Percentiles rank a stretch among this genome's conserved stretches.
Conservation (phyloP, 2,329 filamentous ascomycete genomes). For the Fusarium sp. region DNA sequence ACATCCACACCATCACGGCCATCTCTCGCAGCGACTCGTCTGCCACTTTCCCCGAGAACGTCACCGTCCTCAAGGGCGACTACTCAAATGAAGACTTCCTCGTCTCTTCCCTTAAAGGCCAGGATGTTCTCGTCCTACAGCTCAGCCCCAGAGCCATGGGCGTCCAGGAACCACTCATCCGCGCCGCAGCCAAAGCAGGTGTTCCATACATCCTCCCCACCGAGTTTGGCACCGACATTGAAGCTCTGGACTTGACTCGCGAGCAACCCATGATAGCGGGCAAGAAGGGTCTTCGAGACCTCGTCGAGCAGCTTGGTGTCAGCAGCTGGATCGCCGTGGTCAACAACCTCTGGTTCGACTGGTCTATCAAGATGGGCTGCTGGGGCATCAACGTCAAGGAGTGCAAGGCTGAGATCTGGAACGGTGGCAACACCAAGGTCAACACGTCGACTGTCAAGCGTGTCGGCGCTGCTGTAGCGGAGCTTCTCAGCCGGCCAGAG, state of each 20-base stretch:
- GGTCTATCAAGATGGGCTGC: constrained; percentile 41
- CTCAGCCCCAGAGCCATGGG: constrained; percentile 25
- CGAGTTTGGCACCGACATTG: constrained; percentile 46
- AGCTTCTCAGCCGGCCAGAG: constrained; percentile 47
- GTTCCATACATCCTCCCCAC: constrained; percentile 46
- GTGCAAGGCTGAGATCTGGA: constrained; percentile 44
- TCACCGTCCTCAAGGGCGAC: constrained; percentile 53
- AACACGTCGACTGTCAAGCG: constrained; percentile 45
- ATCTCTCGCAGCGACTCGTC: constrained; percentile 56
- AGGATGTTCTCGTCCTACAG: constrained; percentile 47
- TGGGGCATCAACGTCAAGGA: constrained; percentile 46
- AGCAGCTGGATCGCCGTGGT: constrained; percentile 46
- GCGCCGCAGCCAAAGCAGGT: constrained; percentile 46
- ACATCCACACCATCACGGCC: constrained; percentile 59
- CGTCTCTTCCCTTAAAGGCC: constrained; percentile 42
- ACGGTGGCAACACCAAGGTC: constrained; percentile 42
- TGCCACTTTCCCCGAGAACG: constrained; percentile 50
- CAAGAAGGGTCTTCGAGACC: constrained; percentile 41
- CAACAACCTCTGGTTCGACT: constrained; percentile 49
- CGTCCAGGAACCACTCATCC: constrained; percentile 42
- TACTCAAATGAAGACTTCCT: constrained; percentile 55
- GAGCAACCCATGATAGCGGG: constrained; percentile 36
- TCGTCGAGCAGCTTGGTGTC: constrained; percentile 44
- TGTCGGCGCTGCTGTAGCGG: constrained; percentile 49
- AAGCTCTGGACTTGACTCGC: constrained; percentile 35